phyloP scores from a whole-genome alignment of 768 basidiomycete species.

The Pilatotrama ljubarskyi region DNA sequence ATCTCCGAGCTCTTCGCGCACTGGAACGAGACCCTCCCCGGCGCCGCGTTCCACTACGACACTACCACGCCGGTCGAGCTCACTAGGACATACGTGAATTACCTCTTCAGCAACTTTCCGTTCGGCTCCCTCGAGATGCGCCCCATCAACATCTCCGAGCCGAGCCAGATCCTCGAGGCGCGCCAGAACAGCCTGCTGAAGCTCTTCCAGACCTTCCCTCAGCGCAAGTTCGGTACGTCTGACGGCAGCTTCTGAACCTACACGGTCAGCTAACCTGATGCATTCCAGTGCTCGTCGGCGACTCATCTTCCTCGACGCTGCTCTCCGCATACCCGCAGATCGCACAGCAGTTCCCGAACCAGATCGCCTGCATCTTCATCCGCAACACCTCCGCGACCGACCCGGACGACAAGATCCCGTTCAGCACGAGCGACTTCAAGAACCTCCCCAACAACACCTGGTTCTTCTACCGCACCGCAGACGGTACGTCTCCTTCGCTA shows the following conservation, averaged over 20 bases:
- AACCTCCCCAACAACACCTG: slow-evolving; percentile 31
- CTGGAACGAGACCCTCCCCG: slow-evolving; percentile 28
- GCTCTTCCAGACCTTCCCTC: slow-evolving; percentile 35
- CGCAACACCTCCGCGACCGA: slow-evolving; percentile 37
- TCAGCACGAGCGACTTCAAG: slow-evolving; percentile 34
- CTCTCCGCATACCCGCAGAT: slow-evolving; percentile 29
- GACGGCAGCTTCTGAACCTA: no score
- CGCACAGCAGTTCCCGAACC: slow-evolving; percentile 27
- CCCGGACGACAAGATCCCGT: slow-evolving; percentile 34
- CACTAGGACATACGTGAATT: slow-evolving; percentile 35
- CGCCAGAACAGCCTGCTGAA: slow-evolving; percentile 31
- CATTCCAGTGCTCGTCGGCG: slow-evolving; percentile 24
- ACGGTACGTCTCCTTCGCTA: slow-evolving; percentile 14
- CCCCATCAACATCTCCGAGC: slow-evolving; percentile 34
- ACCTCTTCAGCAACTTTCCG: slow-evolving; percentile 34
- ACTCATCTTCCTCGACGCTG: slow-evolving; percentile 27
- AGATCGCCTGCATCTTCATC: slow-evolving; percentile 34
- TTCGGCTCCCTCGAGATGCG: slow-evolving; percentile 35
- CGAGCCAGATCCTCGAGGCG: slow-evolving; percentile 31
- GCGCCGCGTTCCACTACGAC: slow-evolving; percentile 37
- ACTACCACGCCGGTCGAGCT: slow-evolving; percentile 37
- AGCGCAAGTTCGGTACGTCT: slow-evolving; percentile 33
- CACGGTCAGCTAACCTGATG: not conserved
- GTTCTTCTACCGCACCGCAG: slow-evolving; percentile 29
- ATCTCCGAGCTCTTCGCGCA: slow-evolving; percentile 33